These are phyloP conservation scores for Cadophora gregata DNA, from an alignment of 2,329 filamentous ascomycete species.

Conservation along the genomic window DNA sequence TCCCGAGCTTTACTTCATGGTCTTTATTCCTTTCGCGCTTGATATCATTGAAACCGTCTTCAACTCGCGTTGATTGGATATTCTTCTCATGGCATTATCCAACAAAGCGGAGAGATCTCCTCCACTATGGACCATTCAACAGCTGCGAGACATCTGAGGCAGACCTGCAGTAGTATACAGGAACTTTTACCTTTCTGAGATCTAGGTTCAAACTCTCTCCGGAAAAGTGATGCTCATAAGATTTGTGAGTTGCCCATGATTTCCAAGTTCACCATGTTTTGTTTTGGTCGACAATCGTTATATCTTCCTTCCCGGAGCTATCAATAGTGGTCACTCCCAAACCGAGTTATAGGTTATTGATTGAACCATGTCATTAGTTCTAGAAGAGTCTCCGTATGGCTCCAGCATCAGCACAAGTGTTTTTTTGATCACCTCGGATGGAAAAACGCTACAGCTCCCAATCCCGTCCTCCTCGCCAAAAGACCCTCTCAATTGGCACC, in stretches of 20 bases:
- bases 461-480: conserved; percentile 43
- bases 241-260: neutral
- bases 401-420: conserved; percentile 30
- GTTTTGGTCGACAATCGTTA: neutral
- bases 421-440: conserved; percentile 45
- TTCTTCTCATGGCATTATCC: neutral
- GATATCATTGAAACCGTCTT: neutral
- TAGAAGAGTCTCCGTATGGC: neutral
- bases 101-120: neutral
- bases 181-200: neutral
- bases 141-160: conserved; percentile 1
- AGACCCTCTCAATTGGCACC: conserved; percentile 44
- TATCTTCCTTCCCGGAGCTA: neutral
- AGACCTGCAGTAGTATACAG: neutral
- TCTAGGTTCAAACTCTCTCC: neutral
- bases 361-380: neutral
- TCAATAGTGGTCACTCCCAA: neutral
- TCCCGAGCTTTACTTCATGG: neutral
- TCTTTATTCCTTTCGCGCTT: neutral
- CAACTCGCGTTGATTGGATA: neutral
- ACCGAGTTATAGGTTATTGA: neutral
- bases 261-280: neutral
- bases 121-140: neutral
- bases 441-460: conserved; percentile 43
- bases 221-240: neutral